A percentile compares a stretch with the other conserved stretches of the same genome.
These are phyloP conservation scores for Epichloe sp. DNA, from an alignment of 2,329 filamentous ascomycete genomes.

Conservation along the genomic window DNA sequence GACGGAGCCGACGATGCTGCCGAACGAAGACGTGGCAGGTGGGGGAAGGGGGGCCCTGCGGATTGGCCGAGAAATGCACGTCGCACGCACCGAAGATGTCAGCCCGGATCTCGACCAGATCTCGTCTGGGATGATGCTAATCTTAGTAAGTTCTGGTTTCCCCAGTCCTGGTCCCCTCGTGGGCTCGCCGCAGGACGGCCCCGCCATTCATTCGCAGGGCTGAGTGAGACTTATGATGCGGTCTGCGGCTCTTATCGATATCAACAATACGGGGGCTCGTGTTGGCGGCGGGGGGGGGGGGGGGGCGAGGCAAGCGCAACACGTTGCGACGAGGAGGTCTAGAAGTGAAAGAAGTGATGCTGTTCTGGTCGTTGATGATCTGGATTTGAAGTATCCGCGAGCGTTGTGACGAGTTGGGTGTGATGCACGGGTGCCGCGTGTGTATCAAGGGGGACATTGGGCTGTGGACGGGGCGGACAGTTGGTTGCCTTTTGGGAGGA, in stretches of 20 bases:
- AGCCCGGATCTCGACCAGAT: background rate
- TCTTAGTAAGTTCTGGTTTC: background rate
- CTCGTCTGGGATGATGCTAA: background rate
- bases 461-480: too few species aligned
- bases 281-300: too few species aligned
- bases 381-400: too few species aligned
- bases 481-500: too few species aligned
- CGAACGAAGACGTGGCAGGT: background rate
- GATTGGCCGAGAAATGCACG: background rate
- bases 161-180: background rate
- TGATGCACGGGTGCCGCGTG: too few species aligned
- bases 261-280: too few species aligned
- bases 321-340: background rate
- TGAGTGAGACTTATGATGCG: background rate
- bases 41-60: background rate
- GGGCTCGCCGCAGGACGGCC: background rate
- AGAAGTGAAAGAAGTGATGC: too few species aligned
- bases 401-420: too few species aligned
- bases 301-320: background rate
- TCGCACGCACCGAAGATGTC: background rate
- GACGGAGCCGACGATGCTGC: background rate
- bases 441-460: too few species aligned
- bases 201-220: background rate
- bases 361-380: too few species aligned
- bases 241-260: background rate